Conservation (phyloP, 2,329 filamentous ascomycete species). For the Pseudogymnoascus sp. region DNA sequence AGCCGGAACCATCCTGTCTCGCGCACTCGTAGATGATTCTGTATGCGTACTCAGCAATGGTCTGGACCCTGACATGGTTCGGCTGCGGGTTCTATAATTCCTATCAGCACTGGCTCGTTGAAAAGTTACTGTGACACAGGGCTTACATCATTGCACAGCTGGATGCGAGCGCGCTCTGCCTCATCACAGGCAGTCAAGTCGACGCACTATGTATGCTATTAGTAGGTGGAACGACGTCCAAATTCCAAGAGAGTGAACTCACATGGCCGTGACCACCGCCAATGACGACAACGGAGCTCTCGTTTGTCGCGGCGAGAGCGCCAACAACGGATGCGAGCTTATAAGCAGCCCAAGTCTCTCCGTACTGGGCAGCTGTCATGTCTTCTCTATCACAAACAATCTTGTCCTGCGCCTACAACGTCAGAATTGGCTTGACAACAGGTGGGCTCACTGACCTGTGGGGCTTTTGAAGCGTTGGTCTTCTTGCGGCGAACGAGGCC, state of each 20-base stretch:
- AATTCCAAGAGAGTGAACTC: neutral
- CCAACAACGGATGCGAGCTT: constrained; percentile 6
- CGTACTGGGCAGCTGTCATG: neutral
- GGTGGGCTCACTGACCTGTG: neutral
- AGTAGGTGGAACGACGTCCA: neutral
- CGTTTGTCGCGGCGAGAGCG: neutral
- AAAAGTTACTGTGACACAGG: neutral
- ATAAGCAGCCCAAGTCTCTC: constrained; percentile 7
- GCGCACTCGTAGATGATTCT: constrained; percentile 9
- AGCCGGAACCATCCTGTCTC: constrained; percentile 6
- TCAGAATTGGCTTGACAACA: neutral
- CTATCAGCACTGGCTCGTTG: neutral
- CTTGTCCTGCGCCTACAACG: neutral
- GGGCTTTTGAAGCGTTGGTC: neutral
- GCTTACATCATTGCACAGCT: constrained; percentile 3
- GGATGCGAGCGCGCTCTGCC: constrained; percentile 1
- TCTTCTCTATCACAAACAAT: constrained; percentile 5
- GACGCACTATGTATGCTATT: neutral
- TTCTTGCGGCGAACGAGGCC: neutral
- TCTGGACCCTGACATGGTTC: neutral
- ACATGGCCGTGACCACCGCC: constrained; percentile 1
- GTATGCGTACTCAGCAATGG: constrained; percentile 7
- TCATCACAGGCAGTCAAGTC: constrained; percentile 8
- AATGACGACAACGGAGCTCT: neutral
- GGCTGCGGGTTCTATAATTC: neutral